Evolutionary conservation across 176 grass and related monocot species (phyloP).

Genomic region (Metroxylon sagu): DNA sequence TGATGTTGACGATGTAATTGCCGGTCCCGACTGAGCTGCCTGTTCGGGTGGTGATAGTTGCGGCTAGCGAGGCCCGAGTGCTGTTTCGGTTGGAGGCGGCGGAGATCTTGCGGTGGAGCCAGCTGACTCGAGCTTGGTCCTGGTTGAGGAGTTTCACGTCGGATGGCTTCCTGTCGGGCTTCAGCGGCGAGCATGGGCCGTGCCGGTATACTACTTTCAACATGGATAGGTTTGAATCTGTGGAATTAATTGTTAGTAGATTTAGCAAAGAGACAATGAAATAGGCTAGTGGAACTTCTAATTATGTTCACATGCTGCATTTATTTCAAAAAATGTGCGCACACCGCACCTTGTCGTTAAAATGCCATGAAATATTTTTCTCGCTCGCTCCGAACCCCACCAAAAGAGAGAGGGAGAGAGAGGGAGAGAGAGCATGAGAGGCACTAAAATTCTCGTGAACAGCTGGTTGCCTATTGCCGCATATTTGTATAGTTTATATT

Average conservation of each 20-base stretch:
- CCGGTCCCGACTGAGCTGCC: constrained; percentile 48
- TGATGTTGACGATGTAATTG: constrained; percentile 59
- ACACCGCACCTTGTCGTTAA: no score
- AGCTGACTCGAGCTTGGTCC: constrained; percentile 52
- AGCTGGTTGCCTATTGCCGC: no score
- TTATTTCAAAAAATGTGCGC: no score
- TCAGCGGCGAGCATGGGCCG: constrained; percentile 52
- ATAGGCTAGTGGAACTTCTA: no score
- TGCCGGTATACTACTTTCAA: constrained; percentile 48
- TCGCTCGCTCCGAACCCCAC: no score
- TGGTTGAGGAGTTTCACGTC: constrained; percentile 34
- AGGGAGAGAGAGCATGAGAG: no score
- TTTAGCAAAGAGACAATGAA: no score
- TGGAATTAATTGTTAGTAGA: background rate
- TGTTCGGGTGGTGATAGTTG: constrained; percentile 31
- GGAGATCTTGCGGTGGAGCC: constrained; percentile 28
- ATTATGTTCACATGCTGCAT: no score
- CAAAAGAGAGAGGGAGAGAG: no score
- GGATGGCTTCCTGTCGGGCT: constrained; percentile 3
- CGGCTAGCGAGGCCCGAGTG: constrained; percentile 16
- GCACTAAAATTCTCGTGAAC: no score
- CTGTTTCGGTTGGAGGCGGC: background rate
- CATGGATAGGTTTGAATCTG: constrained; percentile 23
- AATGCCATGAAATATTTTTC: no score
- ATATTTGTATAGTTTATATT: no score